Evolutionary conservation across 106 monocot species (phyloP).

Genomic region (Phalaenopsis aphrodite): DNA sequence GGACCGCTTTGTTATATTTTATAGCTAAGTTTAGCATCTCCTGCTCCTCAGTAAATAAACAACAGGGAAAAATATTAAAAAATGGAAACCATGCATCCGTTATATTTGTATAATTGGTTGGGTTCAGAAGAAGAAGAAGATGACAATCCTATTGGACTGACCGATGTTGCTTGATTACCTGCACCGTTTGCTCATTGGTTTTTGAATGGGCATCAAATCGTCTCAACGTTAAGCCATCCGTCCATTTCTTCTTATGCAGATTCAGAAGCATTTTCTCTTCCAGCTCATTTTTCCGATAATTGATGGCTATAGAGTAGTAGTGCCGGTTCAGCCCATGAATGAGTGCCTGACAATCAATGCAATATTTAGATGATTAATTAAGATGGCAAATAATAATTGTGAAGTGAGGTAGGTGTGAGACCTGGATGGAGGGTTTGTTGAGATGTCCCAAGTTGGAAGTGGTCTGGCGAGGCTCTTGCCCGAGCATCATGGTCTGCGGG

Average conservation of each 20-base stretch:
- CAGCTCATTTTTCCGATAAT: slow-evolving; percentile 44
- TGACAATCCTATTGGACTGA: too few species aligned
- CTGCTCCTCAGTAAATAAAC: slow-evolving; percentile 16
- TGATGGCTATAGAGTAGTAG: slow-evolving; percentile 88
- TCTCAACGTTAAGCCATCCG: slow-evolving; percentile 67
- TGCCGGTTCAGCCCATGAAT: slow-evolving; percentile 91
- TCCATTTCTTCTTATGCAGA: slow-evolving; percentile 95
- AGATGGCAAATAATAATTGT: too few species aligned
- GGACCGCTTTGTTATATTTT: slow-evolving; percentile 66
- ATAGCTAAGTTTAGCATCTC: slow-evolving; percentile 64
- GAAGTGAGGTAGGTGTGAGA: background rate
- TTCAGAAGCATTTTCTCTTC: slow-evolving; percentile 92
- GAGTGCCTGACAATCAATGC: slow-evolving; percentile 40
- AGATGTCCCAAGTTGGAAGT: slow-evolving; percentile 90
- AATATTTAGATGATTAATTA: background rate
- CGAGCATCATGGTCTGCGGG: slow-evolving; percentile 98
- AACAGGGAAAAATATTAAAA: background rate
- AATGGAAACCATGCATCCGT: too few species aligned
- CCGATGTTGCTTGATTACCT: slow-evolving; percentile 20
- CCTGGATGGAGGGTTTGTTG: slow-evolving; percentile 95
- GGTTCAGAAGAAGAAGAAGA: too few species aligned
- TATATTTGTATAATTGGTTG: too few species aligned
- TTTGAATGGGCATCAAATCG: slow-evolving; percentile 75
- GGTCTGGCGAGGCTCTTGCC: slow-evolving; percentile 95
- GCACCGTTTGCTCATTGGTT: slow-evolving; percentile 85